Conservation (phyloP, 768 basidiomycete genomes). For the Tylopilus subfusipes region DNA sequence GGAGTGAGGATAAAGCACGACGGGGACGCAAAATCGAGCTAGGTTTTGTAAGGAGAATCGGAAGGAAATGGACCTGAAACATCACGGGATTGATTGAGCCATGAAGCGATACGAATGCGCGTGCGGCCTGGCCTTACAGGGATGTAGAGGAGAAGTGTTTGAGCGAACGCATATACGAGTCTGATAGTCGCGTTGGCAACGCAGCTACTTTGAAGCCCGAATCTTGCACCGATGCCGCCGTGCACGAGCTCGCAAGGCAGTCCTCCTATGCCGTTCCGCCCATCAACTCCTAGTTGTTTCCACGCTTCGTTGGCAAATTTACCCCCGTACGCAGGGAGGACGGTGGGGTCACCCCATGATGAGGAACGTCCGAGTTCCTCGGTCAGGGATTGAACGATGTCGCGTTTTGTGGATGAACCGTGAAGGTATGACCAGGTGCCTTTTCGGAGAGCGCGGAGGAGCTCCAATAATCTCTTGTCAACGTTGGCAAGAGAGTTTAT, state of each 20-base stretch:
- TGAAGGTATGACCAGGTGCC: slow-evolving; percentile 59
- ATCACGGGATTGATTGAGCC: not conserved
- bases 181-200: slow-evolving; percentile 54
- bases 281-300: slow-evolving; percentile 52
- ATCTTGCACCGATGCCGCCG: slow-evolving; percentile 43
- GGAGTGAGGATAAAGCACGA: slow-evolving; percentile 38
- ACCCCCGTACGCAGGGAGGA: slow-evolving; percentile 64
- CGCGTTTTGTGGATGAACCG: slow-evolving; percentile 37
- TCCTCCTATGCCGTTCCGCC: slow-evolving; percentile 57
- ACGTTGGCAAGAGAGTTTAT: slow-evolving; percentile 67
- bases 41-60: slow-evolving; percentile 59
- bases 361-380: slow-evolving; percentile 54
- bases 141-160: slow-evolving; percentile 64
- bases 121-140: slow-evolving; percentile 49
- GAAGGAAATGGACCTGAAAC: slow-evolving; percentile 64
- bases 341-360: slow-evolving; percentile 59
- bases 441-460: slow-evolving; percentile 51
- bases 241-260: slow-evolving; percentile 77
- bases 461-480: slow-evolving; percentile 54
- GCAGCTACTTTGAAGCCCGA: slow-evolving; percentile 55
- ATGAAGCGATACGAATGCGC: not conserved
- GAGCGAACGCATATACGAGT: slow-evolving; percentile 52
- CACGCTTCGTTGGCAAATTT: slow-evolving; percentile 47
- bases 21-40: slow-evolving; percentile 45
- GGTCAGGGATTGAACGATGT: slow-evolving; percentile 46